Evolutionary conservation across 371 early-diverging fungal species (phyloP), one percentile per base, ranked within the genome.

Genomic region (Nematocida sp.): DNA sequence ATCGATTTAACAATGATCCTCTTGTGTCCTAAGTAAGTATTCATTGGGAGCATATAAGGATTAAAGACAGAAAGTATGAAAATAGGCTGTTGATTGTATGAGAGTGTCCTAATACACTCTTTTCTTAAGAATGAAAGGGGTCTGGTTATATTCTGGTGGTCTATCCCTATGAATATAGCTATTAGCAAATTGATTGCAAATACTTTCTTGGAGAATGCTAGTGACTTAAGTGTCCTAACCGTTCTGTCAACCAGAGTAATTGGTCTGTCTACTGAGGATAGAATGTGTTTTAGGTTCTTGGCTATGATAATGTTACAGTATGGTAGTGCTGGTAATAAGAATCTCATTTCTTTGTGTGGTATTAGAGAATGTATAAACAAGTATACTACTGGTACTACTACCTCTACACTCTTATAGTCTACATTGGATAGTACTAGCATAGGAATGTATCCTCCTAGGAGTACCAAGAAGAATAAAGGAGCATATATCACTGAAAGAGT

Each of bases 311-410:
- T 63, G 63, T 93, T 93, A 54, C 90, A 80, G 9, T 91, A 70
- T 0, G 95, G 95, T 2, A 94, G 82, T 2, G 87, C 86, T 31
- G 91, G 90, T 3, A 94, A 77, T 3, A 94, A 86, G 78, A 95
- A 95, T 15, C 96, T 85, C 92, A 92, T 92, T 78, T 95, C 96
- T 81, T 95, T 95, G 81, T 95, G 96, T 2, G 87, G 87, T 23
- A 92, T 81, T 25, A 84, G 79, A 11, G 91, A 90, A 66, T 91
- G 90, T 0, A 13, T 52, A 65, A 54, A 3, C 89, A 82, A 76
- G 87, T 90, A 15, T 83, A 75, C 3, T 86, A 47, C 3, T 3
- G 66, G 57, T 29, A 37, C 17, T 4, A 65, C 37, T 11, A 37
- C 3, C 13, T 37, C 58, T 1, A 2, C n/a, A 0, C 48, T 38